Evolutionary conservation across 2,329 filamentous ascomycete genomes (phyloP).

Genomic region (Ophiostoma fasciatum): DNA sequence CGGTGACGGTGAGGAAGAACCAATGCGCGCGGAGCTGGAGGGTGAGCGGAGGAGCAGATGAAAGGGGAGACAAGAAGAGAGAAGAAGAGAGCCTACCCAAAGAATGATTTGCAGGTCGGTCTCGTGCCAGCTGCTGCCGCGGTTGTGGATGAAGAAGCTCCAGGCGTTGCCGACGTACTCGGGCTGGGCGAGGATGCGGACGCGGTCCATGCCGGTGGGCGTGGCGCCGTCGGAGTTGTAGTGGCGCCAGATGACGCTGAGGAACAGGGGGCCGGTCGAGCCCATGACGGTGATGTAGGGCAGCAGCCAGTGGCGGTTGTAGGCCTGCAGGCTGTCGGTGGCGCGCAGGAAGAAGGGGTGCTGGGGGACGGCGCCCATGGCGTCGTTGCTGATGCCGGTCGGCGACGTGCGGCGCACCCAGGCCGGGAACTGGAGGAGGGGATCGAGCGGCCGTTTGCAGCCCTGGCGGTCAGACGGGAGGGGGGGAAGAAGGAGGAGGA

Average conservation of each 20-base stretch:
- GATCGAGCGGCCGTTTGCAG: constrained; percentile 19
- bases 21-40: too few relatives aligned
- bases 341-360: constrained; percentile 62
- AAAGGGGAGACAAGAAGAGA: too few relatives aligned
- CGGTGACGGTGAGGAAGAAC: too few relatives aligned
- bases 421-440: constrained; percentile 1
- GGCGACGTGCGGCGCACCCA: constrained; percentile 36
- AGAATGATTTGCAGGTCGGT: too few relatives aligned
- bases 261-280: constrained; percentile 59
- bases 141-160: too few relatives aligned
- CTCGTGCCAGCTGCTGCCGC: too few relatives aligned
- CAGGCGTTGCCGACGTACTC: too few relatives aligned
- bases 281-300: constrained; percentile 69
- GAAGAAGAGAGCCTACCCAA: too few relatives aligned
- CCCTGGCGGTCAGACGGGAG: too few relatives aligned
- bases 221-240: constrained; percentile 24
- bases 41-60: too few relatives aligned
- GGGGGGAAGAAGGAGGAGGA: too few relatives aligned
- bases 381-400: constrained; percentile 69
- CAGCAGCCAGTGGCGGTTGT: constrained; percentile 43
- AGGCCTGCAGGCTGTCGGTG: constrained; percentile 46
- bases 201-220: constrained; percentile 19
- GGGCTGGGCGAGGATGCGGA: constrained; percentile 22
- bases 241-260: constrained; percentile 41
- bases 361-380: constrained; percentile 56